Evolutionary conservation across 108 stramenopile species (phyloP).

Genomic region (Phaeodactylum tricornutum): DNA sequence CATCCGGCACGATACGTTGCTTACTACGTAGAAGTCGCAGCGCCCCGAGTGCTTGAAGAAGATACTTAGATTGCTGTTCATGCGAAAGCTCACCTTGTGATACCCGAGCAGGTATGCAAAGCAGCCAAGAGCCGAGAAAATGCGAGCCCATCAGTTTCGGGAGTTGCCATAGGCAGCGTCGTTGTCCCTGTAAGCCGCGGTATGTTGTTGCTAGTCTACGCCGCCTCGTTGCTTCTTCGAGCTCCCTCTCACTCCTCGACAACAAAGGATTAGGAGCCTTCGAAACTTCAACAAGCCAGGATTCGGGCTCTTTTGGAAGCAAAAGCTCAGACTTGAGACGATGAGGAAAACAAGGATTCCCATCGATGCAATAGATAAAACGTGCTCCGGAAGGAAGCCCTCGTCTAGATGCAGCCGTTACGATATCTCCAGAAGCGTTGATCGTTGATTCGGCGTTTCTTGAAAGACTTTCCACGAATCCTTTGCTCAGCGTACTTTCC

Average conservation of each 20-base stretch:
- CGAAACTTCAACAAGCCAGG: slow-evolving; percentile 40
- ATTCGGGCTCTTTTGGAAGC: slow-evolving; percentile 60
- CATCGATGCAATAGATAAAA: slow-evolving; percentile 67
- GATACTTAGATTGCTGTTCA: slow-evolving; percentile 55
- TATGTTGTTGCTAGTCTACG: slow-evolving; percentile 46
- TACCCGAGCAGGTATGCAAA: slow-evolving; percentile 67
- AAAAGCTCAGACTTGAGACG: slow-evolving; percentile 38
- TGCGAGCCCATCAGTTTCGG: slow-evolving; percentile 85
- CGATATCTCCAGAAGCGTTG: slow-evolving; percentile 58
- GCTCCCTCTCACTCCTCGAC: slow-evolving; percentile 61
- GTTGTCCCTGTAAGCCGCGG: slow-evolving; percentile 59
- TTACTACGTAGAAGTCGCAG: slow-evolving; percentile 57
- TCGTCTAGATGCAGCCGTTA: slow-evolving; percentile 43
- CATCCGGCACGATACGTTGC: slow-evolving; percentile 71
- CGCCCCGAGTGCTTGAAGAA: slow-evolving; percentile 74
- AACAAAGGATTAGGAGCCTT: slow-evolving; percentile 45
- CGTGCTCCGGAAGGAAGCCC: slow-evolving; percentile 33
- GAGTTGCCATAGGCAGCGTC: slow-evolving; percentile 77
- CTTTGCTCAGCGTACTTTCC: too few species aligned
- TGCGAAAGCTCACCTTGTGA: slow-evolving; percentile 37
- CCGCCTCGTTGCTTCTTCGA: slow-evolving; percentile 53
- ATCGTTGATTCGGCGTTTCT: slow-evolving; percentile 31
- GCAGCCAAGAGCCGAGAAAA: slow-evolving; percentile 65
- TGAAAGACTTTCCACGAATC: not conserved
- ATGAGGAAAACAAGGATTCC: slow-evolving; percentile 79